Evolutionary conservation across 208 protist genomes (phyloP).

Genomic region (Vickermania ingenoplastis): DNA sequence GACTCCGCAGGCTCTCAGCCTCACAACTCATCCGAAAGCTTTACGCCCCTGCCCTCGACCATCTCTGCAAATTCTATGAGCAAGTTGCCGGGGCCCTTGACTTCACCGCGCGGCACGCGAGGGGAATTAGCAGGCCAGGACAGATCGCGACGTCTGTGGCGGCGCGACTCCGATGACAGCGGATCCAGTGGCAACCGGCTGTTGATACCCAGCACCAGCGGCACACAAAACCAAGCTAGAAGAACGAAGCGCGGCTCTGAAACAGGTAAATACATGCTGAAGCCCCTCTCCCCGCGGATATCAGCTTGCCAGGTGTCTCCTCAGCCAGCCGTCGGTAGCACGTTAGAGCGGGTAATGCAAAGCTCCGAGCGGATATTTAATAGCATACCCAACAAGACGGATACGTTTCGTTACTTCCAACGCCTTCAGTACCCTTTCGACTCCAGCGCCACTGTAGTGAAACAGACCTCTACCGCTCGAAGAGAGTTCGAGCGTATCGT

Average conservation of each 20-base stretch:
- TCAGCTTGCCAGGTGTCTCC: not conserved
- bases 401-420: slow-evolving; percentile 51
- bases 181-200: not conserved
- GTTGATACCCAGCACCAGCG: not conserved
- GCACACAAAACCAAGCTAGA: not conserved
- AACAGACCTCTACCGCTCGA: not conserved
- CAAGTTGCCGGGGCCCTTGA: not conserved
- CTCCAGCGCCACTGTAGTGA: not conserved
- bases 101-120: not conserved
- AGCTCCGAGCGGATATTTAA: slow-evolving; percentile 25
- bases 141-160: not conserved
- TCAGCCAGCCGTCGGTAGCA: not conserved
- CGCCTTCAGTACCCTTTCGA: slow-evolving; percentile 62
- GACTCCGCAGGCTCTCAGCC: not conserved
- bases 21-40: not conserved
- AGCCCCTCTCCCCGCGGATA: not conserved
- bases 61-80: not conserved
- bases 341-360: not conserved
- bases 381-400: slow-evolving; percentile 27
- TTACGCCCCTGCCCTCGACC: not conserved
- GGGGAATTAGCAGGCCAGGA: not conserved
- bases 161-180: not conserved
- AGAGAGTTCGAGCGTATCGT: not conserved
- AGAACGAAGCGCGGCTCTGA: not conserved
- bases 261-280: not conserved